Percentiles rank a stretch among this genome's conserved stretches.
phyloP scores from a whole-genome alignment of 768 basidiomycete species.

The Agrocybe chaxingu region DNA sequence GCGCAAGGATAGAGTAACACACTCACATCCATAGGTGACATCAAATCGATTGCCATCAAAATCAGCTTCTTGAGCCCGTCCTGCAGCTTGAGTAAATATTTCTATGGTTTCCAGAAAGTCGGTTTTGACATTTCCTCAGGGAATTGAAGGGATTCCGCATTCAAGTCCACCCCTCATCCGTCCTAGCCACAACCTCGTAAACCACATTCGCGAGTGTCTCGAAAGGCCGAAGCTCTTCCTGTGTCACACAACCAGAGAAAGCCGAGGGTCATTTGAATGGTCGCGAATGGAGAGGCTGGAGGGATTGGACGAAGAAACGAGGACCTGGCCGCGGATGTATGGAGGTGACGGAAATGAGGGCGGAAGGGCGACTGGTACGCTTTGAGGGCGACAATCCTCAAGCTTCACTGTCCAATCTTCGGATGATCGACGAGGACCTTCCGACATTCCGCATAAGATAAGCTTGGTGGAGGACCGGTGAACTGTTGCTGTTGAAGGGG shows the following conservation, averaged over 20 bases:
- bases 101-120: slow-evolving; percentile 64
- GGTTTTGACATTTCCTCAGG: slow-evolving; percentile 54
- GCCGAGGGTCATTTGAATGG: neutral
- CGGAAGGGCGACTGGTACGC: no score
- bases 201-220: slow-evolving; percentile 46
- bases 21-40: slow-evolving; percentile 81
- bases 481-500: no score
- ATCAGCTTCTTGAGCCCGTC: slow-evolving; percentile 59
- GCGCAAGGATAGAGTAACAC: neutral
- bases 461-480: no score
- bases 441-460: no score
- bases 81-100: slow-evolving; percentile 66
- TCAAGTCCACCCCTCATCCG: neutral
- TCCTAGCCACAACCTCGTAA: slow-evolving; percentile 27
- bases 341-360: no score
- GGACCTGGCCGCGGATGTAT: no score
- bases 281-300: no score
- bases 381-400: no score
- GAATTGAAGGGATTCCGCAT: slow-evolving; percentile 55
- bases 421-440: no score
- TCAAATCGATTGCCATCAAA: slow-evolving; percentile 90
- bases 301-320: no score
- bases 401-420: no score
- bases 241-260: slow-evolving; percentile 24
- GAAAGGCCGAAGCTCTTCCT: slow-evolving; percentile 49